Evolutionary conservation across 805 yeast species (phyloP), one percentile per base, ranked within the genome.

Genomic region (Yarrowia sp.): DNA sequence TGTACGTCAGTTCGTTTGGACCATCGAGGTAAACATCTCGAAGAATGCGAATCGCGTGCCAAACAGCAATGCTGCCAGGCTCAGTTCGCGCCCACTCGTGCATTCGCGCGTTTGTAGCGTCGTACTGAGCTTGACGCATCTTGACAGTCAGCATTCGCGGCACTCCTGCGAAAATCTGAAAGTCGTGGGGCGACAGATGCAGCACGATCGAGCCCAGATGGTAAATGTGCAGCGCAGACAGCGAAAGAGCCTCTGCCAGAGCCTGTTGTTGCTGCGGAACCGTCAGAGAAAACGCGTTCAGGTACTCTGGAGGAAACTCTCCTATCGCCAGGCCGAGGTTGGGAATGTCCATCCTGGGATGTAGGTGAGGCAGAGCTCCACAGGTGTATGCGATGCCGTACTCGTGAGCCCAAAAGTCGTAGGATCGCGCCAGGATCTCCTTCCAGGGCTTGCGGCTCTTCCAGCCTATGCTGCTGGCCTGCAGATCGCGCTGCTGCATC

Each of bases 151-250:
- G 85, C 68, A 91, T 81, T 74, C 87, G 83, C 0, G 94, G 94
- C 7, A 90, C 88, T 0, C 97, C 97, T 2, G 92, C 86, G 71
- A 78, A 86, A 5, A 88, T 85, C 61, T 87, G 87, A 63, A 88
- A 83, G 71, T 90, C 96, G 71, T 87, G 85, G 65, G 88, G 90
- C 62, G 88, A 85, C 27, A 87, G 80, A 58, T 88, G 82, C 70
- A 89, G 80, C 46, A 84, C 81, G 14, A 88, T 82, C 69, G 87
- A 92, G 0, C 89, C 84, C 75, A 87, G 77, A 69, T 89, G 92
- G 71, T 84, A 87, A 60, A 85, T 81, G 0, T 90, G 85, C 63
- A 83, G 80, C 64, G 83, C 83, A 71, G 89, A 86, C 51, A 84
- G 77, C 1, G 24, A n/a, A 2, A 58, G 33, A 2, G 53, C 51